phyloP scores from a whole-genome alignment of 208 protist genomes.

The Crithidia acanthocephali region DNA sequence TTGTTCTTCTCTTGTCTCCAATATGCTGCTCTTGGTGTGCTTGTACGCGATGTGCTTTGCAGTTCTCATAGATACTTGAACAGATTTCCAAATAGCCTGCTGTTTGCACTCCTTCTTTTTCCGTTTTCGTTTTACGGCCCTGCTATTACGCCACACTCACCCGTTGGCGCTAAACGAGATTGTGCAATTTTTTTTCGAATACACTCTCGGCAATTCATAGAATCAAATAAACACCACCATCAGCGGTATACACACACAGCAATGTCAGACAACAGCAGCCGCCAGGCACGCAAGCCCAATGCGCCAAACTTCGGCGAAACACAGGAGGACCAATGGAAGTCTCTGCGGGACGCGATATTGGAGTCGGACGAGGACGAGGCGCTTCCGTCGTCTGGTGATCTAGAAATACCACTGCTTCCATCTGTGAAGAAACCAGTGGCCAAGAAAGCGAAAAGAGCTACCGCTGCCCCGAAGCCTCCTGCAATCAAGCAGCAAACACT shows the following conservation, averaged over 20 bases:
- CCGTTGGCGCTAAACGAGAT: too few relatives aligned
- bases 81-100: too few relatives aligned
- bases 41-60: too few relatives aligned
- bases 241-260: not conserved
- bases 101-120: too few relatives aligned
- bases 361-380: slow-evolving; percentile 54
- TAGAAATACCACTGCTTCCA: slow-evolving; percentile 30
- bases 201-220: too few relatives aligned
- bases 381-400: slow-evolving; percentile 32
- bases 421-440: slow-evolving; percentile 37
- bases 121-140: too few relatives aligned
- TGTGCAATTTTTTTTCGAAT: slow-evolving; percentile 7
- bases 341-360: slow-evolving; percentile 54
- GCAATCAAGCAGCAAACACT: slow-evolving; percentile 79
- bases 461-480: slow-evolving; percentile 16
- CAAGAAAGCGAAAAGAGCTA: slow-evolving; percentile 15
- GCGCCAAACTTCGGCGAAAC: slow-evolving; percentile 35
- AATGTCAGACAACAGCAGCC: slow-evolving; percentile 22
- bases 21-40: too few relatives aligned
- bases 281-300: slow-evolving; percentile 11
- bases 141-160: too few relatives aligned
- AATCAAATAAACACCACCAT: not conserved
- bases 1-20: too few relatives aligned
- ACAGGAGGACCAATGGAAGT: slow-evolving; percentile 68
- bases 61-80: too few relatives aligned